Percentiles rank a stretch among this genome's conserved stretches.
Evolutionary conservation across 2,329 filamentous ascomycete species (phyloP).

Genomic region (Cladorrhinum sp.): DNA sequence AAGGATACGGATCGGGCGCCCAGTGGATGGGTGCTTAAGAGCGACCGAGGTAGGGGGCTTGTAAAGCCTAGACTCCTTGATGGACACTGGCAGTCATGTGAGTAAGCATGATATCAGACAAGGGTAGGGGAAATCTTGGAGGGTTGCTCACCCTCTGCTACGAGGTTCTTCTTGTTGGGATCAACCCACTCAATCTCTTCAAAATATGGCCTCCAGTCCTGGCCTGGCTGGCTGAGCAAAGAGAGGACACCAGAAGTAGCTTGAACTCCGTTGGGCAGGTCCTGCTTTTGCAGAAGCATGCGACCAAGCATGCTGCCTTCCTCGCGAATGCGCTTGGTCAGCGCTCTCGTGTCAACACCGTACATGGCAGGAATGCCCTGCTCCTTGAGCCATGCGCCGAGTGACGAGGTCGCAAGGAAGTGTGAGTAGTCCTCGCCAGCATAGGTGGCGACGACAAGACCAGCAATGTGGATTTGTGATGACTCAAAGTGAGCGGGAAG

Average conservation of each 20-base stretch:
- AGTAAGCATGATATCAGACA: constrained; percentile 39
- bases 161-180: constrained; percentile 89
- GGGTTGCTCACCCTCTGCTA: constrained; percentile 77
- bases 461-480: constrained; percentile 87
- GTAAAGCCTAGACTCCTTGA: constrained; percentile 81
- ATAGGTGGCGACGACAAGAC: constrained; percentile 86
- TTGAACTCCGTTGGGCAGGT: constrained; percentile 44
- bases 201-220: constrained; percentile 57
- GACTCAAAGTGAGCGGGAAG: constrained; percentile 93
- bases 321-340: constrained; percentile 92
- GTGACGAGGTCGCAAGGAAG: constrained; percentile 83
- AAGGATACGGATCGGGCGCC: constrained; percentile 79
- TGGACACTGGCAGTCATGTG: constrained; percentile 67
- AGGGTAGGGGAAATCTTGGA: constrained; percentile 13
- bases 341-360: constrained; percentile 85
- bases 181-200: constrained; percentile 85
- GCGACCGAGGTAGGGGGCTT: constrained; percentile 64
- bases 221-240: constrained; percentile 36
- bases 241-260: constrained; percentile 38
- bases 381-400: constrained; percentile 95
- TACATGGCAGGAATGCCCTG: constrained; percentile 92
- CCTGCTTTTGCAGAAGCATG: constrained; percentile 69
- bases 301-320: constrained; percentile 96
- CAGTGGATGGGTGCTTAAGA: constrained; percentile 76
- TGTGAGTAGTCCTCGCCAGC: constrained; percentile 94